Base-by-base conservation (phyloP, 2,329 filamentous ascomycete species). In the Dryadomyces sulphureus region DNA sequence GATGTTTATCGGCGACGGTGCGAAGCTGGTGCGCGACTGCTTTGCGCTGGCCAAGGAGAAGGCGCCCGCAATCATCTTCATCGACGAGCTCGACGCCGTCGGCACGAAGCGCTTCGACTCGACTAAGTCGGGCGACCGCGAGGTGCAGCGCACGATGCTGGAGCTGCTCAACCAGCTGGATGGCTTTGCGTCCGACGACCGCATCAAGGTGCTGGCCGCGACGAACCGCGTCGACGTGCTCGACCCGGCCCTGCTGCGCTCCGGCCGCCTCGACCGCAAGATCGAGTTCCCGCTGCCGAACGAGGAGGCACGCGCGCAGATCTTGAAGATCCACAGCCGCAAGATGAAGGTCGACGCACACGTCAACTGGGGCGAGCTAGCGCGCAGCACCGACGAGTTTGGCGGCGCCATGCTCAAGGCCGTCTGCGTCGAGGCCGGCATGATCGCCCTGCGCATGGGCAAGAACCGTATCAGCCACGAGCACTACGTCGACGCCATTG, bases 1-100 rank as follows among this genome's bases (percentile, higher is more conserved):
- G 64, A 98, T 96, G 92, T 98, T 96, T 64, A 98, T 98, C 36
- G 92, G 92, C 62, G 93, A 98, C 55, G 92, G 92, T 58, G 92
- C 93, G 38, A 98, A 98, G 68, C 77, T 98, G 25, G 92, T 98
- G 38, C 84, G 92, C 49, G 92, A 98, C 68, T 94, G 87, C 66
- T 98, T 98, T 62, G 92, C 92, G 2, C 72, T 98, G 14, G 92
- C 92, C 45, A 98, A 98, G 65, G 92, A 98, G 66, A 98, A 98
- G 72, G 92, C 92, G 0, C 93, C 92, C 0, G 88, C 92, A 48
- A 98, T 98, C 64, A 98, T 98, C 65, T 98, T 98, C 72, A 96
- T 98, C 58, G 92, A 98, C 67, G 92, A 98, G 66, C 70, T 98
- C 52, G 92, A 98, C 62, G 92, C 92, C 48, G 83, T 98, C n/a